Evolutionary conservation across 225 moss, liverwort and hornwort species (phyloP), one percentile per base, ranked within the genome.

Genomic region (Pseudisothecium myosuroides): DNA sequence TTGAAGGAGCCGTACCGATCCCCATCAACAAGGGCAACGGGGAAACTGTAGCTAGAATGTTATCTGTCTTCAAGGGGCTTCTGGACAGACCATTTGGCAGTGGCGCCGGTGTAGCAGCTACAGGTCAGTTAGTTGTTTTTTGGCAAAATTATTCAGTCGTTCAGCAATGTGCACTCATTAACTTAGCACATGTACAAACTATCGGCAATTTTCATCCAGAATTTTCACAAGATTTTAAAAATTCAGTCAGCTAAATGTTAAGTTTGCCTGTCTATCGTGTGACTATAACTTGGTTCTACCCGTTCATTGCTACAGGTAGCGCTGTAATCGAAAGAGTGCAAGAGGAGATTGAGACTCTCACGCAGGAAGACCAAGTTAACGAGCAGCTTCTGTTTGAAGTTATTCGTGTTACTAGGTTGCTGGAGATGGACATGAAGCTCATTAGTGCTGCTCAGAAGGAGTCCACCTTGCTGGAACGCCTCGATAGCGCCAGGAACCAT

Each of bases 371-470:
- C 64, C 85, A 80, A 83, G 95, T 94, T 41, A 76, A 97, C 82
- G 96, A 95, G 90, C 97, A 98, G 90, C 86, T 92, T 68, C 63
- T 98, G 74, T 98, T 97, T 81, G 97, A 98, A 89, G 91, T 97
- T 64, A 90, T 97, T 80, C 94, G 98, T 88, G 84, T 97, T 17
- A 93, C 87, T 73, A 94, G 93, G 61, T 89, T 98, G 65, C 88
- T 98, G 87, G 94, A 94, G 66, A 95, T 96, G 95, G 97, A 98
- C 87, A 81, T 98, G 89, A 94, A 96, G 89, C 93, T 97, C 62
- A 88, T 98, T 63, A 87, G 93, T 67, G 97, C 97, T 60, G 90
- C 96, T 58, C 94, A 95, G 76, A 96, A 95, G 82, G 95, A 96
- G 34, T 89, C 91, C 86, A 98, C 98, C 17, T 80, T 97, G 87